Evolutionary conservation across 2,329 filamentous ascomycete genomes (phyloP), one percentile per base, ranked within the genome.

Genomic region (Endothia cerciana): DNA sequence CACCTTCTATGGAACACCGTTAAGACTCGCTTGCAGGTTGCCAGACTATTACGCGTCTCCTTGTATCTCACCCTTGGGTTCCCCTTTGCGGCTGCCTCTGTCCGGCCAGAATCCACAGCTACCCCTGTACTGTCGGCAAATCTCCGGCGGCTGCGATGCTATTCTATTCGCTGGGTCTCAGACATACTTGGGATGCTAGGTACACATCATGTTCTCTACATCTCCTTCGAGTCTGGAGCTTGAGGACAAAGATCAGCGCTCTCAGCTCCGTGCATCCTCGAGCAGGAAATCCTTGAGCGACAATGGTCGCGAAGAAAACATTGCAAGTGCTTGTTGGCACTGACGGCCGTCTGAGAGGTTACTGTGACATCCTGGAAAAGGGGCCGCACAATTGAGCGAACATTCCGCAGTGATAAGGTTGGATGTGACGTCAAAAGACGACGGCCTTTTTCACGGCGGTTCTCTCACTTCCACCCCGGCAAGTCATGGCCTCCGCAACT

Each of bases 71-170:
- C 55, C n/a, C 64, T 58, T 19, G 28, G 43, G 36, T 49, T 33
- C 28, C 28, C 11, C 25, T 47, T 4, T 41, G 41, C 64, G 64
- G 63, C 7, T 38, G 40, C 33, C 56, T 43, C 58, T 45, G 22
- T 41, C 64, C 53, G 64, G 60, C 45, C 64, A 57, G 62, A 45
- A 43, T 62, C 64, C 61, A 61, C 61, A 63, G 38, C 25, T 47
- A 64, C 60, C 62, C 55, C 47, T 36, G 61, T 56, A 36, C 38
- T 57, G 40, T 58, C 65, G 65, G 65, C 22, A 55, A 66, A 66
- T 66, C 57, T 66, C 65, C 61, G 65, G 38, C 13, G 15, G 43
- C 17, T 33, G 43, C 25, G 33, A 15, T 56, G 4, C n/a, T 33
- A 22, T 36, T 33, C 25, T 30, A 22, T 36, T 43, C 56, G 17